phyloP scores from a whole-genome alignment of 768 basidiomycete species.

The Boletus vinaceobasis region DNA sequence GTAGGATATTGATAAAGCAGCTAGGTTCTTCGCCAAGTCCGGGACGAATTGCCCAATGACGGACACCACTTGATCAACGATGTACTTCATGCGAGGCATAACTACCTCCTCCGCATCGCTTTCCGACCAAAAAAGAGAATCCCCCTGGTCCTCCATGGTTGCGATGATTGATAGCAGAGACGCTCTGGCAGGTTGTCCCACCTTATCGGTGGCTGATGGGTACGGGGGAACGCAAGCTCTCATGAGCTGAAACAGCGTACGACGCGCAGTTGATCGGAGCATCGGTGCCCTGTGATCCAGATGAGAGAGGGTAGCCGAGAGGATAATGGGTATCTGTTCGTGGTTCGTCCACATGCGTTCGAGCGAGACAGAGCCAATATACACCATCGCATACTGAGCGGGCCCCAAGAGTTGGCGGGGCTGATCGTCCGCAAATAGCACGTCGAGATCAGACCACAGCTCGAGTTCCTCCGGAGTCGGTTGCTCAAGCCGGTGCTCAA shows the following conservation, averaged over 20 bases:
- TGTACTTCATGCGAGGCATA: conserved; percentile 62
- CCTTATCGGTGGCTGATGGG: conserved; percentile 64
- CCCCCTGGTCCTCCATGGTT: conserved; percentile 56
- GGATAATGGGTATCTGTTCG: conserved; percentile 64
- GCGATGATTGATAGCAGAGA: conserved; percentile 50
- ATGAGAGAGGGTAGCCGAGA: conserved; percentile 79
- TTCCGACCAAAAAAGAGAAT: conserved; percentile 66
- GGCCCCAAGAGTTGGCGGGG: conserved; percentile 70
- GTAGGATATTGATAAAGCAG: conserved; percentile 76
- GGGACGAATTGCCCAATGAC: conserved; percentile 70
- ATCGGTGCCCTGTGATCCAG: conserved; percentile 72
- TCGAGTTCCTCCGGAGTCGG: conserved; percentile 68
- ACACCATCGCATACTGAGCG: conserved; percentile 86
- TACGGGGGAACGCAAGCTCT: conserved; percentile 81
- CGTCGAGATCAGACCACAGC: conserved; percentile 76
- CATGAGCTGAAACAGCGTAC: conserved; percentile 81
- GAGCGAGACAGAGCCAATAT: conserved; percentile 72
- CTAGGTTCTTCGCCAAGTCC: conserved; percentile 71
- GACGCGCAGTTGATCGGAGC: conserved; percentile 66
- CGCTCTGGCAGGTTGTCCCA: conserved; percentile 43
- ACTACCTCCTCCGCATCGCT: conserved; percentile 55
- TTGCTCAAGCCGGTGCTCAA: conserved; percentile 62
- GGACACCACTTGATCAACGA: conserved; percentile 63
- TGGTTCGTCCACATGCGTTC: conserved; percentile 75
- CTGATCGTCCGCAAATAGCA: conserved; percentile 64